Conservation (phyloP, 2,329 filamentous ascomycete species). For the Dendryphion nanum region DNA sequence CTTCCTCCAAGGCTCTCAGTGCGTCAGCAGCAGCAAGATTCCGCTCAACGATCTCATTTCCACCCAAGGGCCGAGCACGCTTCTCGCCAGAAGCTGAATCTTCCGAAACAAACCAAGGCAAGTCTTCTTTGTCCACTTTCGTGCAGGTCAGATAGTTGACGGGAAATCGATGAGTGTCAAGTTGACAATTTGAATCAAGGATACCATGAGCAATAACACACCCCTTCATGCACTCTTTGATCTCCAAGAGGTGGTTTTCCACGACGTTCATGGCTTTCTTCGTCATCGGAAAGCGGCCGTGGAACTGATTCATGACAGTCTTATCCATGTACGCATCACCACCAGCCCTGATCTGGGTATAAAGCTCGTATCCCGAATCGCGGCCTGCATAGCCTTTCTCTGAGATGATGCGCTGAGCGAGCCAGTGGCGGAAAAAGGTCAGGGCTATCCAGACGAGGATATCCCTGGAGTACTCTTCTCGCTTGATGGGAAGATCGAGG, state of each 20-base stretch:
- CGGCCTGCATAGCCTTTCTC: slow-evolving; percentile 36
- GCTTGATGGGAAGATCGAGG: slow-evolving; percentile 35
- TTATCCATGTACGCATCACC: slow-evolving; percentile 47
- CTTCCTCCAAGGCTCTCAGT: too few species aligned
- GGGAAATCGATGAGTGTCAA: slow-evolving; percentile 37
- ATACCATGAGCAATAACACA: slow-evolving; percentile 38
- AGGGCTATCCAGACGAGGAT: slow-evolving; percentile 54
- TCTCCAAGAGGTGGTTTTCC: slow-evolving; percentile 40
- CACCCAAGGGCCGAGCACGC: slow-evolving; percentile 20
- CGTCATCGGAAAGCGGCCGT: slow-evolving; percentile 44
- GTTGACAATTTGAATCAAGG: slow-evolving; percentile 39
- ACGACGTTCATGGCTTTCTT: slow-evolving; percentile 44
- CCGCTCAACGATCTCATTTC: slow-evolving; percentile 26
- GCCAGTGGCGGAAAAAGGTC: slow-evolving; percentile 48
- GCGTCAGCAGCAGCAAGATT: slow-evolving; percentile 21
- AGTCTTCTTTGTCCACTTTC: slow-evolving; percentile 39
- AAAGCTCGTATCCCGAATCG: slow-evolving; percentile 51
- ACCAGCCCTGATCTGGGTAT: slow-evolving; percentile 39
- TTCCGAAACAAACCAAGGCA: slow-evolving; percentile 39
- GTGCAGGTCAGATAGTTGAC: slow-evolving; percentile 48
- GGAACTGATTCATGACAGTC: slow-evolving; percentile 38
- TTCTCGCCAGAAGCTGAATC: slow-evolving; percentile 7
- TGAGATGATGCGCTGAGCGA: slow-evolving; percentile 41
- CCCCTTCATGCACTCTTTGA: slow-evolving; percentile 45
- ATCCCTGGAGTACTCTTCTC: slow-evolving; percentile 47